Percentiles rank a stretch among this genome's conserved stretches.
Conservation (phyloP, 2,329 filamentous ascomycete species). For the Sclerotinia minor region DNA sequence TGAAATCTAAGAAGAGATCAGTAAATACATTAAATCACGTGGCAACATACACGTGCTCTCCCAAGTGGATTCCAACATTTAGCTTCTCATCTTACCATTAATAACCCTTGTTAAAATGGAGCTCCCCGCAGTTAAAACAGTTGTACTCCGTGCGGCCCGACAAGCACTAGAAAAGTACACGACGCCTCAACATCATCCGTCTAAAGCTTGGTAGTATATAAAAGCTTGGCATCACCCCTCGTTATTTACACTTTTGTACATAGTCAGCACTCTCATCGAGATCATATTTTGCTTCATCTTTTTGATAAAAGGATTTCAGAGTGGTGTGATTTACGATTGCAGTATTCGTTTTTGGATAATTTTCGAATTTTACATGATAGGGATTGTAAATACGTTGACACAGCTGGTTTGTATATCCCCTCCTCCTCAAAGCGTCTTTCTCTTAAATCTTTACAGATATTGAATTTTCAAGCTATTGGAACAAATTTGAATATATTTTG, state of each 20-base stretch:
- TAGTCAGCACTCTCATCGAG: neutral
- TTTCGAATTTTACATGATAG: neutral
- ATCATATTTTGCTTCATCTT: neutral
- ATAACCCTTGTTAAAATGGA: neutral
- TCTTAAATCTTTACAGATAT: neutral
- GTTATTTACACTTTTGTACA: neutral
- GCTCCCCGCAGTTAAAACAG: neutral
- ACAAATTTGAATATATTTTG: neutral
- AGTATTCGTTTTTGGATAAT: neutral
- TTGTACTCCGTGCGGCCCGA: neutral
- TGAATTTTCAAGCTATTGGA: neutral
- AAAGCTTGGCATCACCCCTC: conserved; percentile 14
- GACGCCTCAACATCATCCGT: neutral
- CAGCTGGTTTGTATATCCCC: neutral
- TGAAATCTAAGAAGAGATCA: too few relatives aligned
- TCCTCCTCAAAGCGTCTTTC: neutral
- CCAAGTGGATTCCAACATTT: conserved; percentile 2
- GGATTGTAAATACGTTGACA: neutral
- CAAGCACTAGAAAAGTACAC: neutral
- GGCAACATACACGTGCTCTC: neutral
- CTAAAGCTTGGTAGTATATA: neutral
- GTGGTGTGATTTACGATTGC: neutral
- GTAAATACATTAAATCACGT: neutral
- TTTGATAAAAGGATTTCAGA: neutral
- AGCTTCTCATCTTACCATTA: conserved; percentile 2